Evolutionary conservation across 2,329 filamentous ascomycete species (phyloP).

Genomic region (Fusarium udum): DNA sequence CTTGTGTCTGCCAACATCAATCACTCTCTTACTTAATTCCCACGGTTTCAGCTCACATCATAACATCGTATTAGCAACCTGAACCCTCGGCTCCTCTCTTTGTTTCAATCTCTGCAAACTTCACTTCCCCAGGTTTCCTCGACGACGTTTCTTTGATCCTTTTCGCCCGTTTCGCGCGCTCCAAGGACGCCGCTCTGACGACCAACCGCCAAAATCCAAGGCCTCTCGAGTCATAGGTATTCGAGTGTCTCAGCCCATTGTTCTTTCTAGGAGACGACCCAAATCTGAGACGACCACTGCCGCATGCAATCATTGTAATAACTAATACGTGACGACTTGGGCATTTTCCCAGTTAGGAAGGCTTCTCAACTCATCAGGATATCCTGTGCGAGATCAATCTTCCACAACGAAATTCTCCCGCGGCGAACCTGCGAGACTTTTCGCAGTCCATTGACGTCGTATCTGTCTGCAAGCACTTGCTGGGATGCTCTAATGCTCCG

Average conservation of each 20-base stretch:
- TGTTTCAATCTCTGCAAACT: slow-evolving; percentile 17
- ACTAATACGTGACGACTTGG: slow-evolving; percentile 15
- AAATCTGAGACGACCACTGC: slow-evolving; percentile 28
- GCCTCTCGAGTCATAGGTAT: slow-evolving; percentile 18
- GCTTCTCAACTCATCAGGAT: not conserved
- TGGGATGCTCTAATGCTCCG: slow-evolving; percentile 40
- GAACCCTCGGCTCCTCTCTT: not conserved
- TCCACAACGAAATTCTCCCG: not conserved
- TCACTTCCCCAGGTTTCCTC: slow-evolving; percentile 12
- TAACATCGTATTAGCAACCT: not conserved
- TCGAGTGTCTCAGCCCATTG: slow-evolving; percentile 30
- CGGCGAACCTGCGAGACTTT: not conserved
- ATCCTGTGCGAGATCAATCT: not conserved
- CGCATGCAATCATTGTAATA: slow-evolving; percentile 29
- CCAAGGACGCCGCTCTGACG: slow-evolving; percentile 21
- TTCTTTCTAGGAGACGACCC: slow-evolving; percentile 12
- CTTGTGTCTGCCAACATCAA: not conserved
- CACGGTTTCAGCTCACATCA: slow-evolving; percentile 3
- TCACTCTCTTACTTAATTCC: slow-evolving; percentile 1
- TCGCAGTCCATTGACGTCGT: slow-evolving; percentile 23
- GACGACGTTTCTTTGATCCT: slow-evolving; percentile 14
- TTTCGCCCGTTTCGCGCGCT: slow-evolving; percentile 18
- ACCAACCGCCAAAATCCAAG: slow-evolving; percentile 14
- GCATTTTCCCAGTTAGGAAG: not conserved
- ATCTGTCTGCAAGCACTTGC: slow-evolving; percentile 36